A percentile compares a stretch with the other conserved stretches of the same genome.
Evolutionary conservation across 2,329 filamentous ascomycete species (phyloP).

Genomic region (Diaporthe capsici): DNA sequence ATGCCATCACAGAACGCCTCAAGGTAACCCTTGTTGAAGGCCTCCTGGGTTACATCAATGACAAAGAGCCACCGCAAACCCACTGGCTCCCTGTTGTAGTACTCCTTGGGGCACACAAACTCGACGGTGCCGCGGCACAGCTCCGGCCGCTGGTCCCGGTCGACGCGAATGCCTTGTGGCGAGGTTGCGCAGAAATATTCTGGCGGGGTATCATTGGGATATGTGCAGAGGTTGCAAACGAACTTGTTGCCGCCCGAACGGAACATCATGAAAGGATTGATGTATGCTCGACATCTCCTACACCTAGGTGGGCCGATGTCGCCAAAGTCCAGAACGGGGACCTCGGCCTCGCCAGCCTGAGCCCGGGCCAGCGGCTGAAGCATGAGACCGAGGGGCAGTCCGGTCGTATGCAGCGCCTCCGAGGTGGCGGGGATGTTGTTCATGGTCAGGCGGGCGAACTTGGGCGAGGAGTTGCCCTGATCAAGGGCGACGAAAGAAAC

Average conservation of each 20-base stretch:
- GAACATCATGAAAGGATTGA: slow-evolving; percentile 99
- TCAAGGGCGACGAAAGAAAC: slow-evolving; percentile 94
- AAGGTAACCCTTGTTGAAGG: slow-evolving; percentile 90
- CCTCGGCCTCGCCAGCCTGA: slow-evolving; percentile 86
- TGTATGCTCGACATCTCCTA: slow-evolving; percentile 92
- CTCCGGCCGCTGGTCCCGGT: slow-evolving; percentile 90
- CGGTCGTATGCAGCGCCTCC: slow-evolving; percentile 85
- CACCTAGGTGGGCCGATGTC: slow-evolving; percentile 91
- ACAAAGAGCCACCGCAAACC: slow-evolving; percentile 91
- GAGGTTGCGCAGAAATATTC: slow-evolving; percentile 96
- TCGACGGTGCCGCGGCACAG: slow-evolving; percentile 93
- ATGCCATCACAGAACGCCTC: slow-evolving; percentile 94
- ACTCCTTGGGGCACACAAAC: slow-evolving; percentile 97
- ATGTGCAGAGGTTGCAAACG: slow-evolving; percentile 97
- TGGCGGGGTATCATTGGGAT: slow-evolving; percentile 91
- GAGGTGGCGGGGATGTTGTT: slow-evolving; percentile 91
- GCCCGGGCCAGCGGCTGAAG: slow-evolving; percentile 89
- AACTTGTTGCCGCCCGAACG: slow-evolving; percentile 94
- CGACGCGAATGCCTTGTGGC: slow-evolving; percentile 87
- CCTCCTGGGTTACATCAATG: slow-evolving; percentile 93
- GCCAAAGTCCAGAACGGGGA: slow-evolving; percentile 96
- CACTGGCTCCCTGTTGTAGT: slow-evolving; percentile 95
- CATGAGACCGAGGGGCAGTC: slow-evolving; percentile 87
- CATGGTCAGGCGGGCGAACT: slow-evolving; percentile 90
- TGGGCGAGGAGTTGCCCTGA: slow-evolving; percentile 96